Conservation (phyloP, 169 alveolate species). For the Babesia sp. region DNA sequence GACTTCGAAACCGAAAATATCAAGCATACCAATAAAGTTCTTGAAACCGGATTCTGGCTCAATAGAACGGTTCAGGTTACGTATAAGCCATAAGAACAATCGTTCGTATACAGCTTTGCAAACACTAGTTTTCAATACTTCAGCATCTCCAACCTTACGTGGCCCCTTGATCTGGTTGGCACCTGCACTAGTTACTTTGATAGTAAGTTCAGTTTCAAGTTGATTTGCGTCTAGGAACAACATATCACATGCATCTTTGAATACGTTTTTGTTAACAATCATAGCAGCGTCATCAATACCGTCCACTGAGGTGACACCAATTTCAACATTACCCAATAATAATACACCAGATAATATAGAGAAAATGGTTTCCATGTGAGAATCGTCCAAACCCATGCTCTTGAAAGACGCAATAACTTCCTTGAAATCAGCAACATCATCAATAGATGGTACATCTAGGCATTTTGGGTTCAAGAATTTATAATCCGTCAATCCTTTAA, state of each 20-base stretch:
- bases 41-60: constrained; percentile 85
- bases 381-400: constrained; percentile 86
- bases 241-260: constrained; percentile 82
- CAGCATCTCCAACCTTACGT: constrained; percentile 83
- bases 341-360: constrained; percentile 89
- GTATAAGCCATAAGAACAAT: constrained; percentile 93
- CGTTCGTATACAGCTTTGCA: constrained; percentile 95
- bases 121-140: constrained; percentile 82
- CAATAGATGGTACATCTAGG: constrained; percentile 87
- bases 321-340: constrained; percentile 93
- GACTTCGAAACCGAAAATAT: constrained; percentile 96
- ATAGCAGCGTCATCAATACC: constrained; percentile 89
- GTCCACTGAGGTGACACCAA: constrained; percentile 82
- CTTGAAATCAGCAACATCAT: constrained; percentile 90
- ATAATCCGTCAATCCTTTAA: constrained; percentile 74
- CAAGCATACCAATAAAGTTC: constrained; percentile 92
- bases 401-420: constrained; percentile 89
- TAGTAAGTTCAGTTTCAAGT: constrained; percentile 76
- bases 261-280: constrained; percentile 68
- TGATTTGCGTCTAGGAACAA: constrained; percentile 77
- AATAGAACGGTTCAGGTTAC: constrained; percentile 89
- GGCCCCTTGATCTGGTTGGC: constrained; percentile 83
- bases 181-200: constrained; percentile 83
- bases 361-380: constrained; percentile 85
- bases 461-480: constrained; percentile 85